A percentile compares a stretch with the other conserved stretches of the same genome.
Evolutionary conservation across 2,329 filamentous ascomycete genomes (phyloP).

Genomic region (Sarocladiaceae sp.): DNA sequence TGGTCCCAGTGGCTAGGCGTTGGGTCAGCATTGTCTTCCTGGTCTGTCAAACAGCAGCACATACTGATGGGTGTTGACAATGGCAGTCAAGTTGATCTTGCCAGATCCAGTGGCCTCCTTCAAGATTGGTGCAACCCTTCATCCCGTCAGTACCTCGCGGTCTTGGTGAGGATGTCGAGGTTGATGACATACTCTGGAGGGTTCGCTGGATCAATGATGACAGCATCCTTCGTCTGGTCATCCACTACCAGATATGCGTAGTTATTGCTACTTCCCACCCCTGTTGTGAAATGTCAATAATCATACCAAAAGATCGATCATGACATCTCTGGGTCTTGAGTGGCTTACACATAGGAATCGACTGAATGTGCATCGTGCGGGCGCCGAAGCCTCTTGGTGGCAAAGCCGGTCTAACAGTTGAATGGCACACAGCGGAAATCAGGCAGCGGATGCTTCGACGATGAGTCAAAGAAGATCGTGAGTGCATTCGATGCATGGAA

Average conservation of each 20-base stretch:
- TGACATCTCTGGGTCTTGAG: too few species aligned
- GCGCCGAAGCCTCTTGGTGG: slow-evolving; percentile 12
- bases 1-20: slow-evolving; percentile 78
- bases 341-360: slow-evolving; percentile 81
- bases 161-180: not conserved
- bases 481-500: too few species aligned
- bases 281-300: slow-evolving; percentile 31
- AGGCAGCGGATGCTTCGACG: too few species aligned
- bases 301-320: not conserved
- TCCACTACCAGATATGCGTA: slow-evolving; percentile 80
- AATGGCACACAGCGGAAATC: too few species aligned
- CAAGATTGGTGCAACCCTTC: slow-evolving; percentile 56
- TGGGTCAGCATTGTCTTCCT: slow-evolving; percentile 6
- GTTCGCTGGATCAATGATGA: slow-evolving; percentile 75
- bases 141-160: not conserved
- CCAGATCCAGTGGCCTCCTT: slow-evolving; percentile 66
- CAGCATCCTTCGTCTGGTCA: slow-evolving; percentile 66
- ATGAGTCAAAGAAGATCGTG: too few species aligned
- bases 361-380: slow-evolving; percentile 70
- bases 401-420: too few species aligned
- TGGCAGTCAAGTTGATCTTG: slow-evolving; percentile 75
- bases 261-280: slow-evolving; percentile 73
- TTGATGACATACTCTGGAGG: slow-evolving; percentile 61
- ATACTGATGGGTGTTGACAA: slow-evolving; percentile 97
- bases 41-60: slow-evolving; percentile 23